Evolutionary conservation across 768 basidiomycete genomes (phyloP).

Genomic region (Rhizopogon rudus): DNA sequence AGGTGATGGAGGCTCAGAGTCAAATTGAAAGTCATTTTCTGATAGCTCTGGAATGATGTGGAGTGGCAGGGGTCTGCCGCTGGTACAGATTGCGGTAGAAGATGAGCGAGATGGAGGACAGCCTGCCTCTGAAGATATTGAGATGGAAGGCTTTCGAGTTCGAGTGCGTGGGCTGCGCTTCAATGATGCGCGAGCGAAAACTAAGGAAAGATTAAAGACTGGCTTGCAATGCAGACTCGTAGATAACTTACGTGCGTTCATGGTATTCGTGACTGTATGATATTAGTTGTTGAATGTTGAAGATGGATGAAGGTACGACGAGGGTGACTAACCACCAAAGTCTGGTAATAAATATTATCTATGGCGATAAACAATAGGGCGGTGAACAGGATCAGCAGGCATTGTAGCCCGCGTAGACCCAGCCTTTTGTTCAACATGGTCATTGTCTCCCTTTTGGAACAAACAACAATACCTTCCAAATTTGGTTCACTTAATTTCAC

Average conservation of each 20-base stretch:
- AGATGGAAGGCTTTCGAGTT: slow-evolving; percentile 14
- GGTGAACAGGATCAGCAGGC: not conserved
- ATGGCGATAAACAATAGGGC: slow-evolving; percentile 15
- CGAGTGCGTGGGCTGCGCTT: slow-evolving; percentile 21
- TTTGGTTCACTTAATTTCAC: not conserved
- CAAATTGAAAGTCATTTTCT: slow-evolving; percentile 11
- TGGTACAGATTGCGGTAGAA: slow-evolving; percentile 5
- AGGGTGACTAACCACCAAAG: not conserved
- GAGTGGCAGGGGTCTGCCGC: slow-evolving; percentile 22
- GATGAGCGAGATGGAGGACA: slow-evolving; percentile 7
- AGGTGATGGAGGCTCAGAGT: slow-evolving; percentile 11
- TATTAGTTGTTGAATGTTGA: slow-evolving; percentile 5
- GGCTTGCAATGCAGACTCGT: not conserved
- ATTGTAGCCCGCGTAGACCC: slow-evolving; percentile 2
- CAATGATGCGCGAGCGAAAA: slow-evolving; percentile 19
- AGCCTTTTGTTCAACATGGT: slow-evolving; percentile 25
- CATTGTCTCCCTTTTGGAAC: slow-evolving; percentile 14
- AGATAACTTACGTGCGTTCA: slow-evolving; percentile 17
- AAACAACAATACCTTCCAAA: slow-evolving; percentile 14
- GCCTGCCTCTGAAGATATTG: slow-evolving; percentile 5
- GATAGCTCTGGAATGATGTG: slow-evolving; percentile 27
- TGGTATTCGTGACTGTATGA: slow-evolving; percentile 11
- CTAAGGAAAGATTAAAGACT: slow-evolving; percentile 9
- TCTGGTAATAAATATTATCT: slow-evolving; percentile 16
- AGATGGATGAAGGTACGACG: not conserved